Evolutionary conservation across 345 rosid species (phyloP), one percentile per base, ranked within the genome.

Genomic region (Ricinus communis): DNA sequence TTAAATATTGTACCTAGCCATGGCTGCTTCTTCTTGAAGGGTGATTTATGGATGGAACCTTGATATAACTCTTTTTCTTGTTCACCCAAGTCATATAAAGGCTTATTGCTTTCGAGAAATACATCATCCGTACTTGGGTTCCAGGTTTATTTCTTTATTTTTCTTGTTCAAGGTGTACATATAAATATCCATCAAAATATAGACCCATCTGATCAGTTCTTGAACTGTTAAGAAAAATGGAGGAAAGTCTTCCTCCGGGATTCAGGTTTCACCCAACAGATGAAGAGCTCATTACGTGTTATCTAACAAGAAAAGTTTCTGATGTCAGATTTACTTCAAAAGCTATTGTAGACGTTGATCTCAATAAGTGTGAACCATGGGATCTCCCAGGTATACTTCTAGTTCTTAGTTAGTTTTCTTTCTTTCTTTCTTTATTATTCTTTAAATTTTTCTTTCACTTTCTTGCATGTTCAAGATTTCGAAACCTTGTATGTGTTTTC

Each of bases 261-360:
- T 95, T 95, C 80, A 89, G 99, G 76, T 95, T 92, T 77, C 99
- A 95, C 68, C 99, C 99, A 0, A 89, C 99, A 8, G 99, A 95
- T 71, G 99, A 95, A 65, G 99, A 95, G 79, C 97, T 95, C 80
- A 92, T 95, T 64, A 90, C 90, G 6, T 87, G 66, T 79, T 95
- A 95, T 74, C 87, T 95, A 18, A 72, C 82, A 18, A 57, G 74
- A 70, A 95, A 92, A 78, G 90, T 92, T 45, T 83, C 94, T 1
- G 91, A 95, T 71, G 58, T 15, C 14, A 55, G 75, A 68, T 95
- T 95, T 80, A 82, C 89, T 0, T 89, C 90, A 24, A 92, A 89
- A 75, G 99, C 97, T 56, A 72, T 95, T 69, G 88, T 93, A 19
- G 94, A 90, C 73, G 97, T 92, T 70, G 99, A 95, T 90, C 97